Base-by-base conservation (phyloP, 2,329 filamentous ascomycete species). In the Lasiodiplodia gonubiensis region DNA sequence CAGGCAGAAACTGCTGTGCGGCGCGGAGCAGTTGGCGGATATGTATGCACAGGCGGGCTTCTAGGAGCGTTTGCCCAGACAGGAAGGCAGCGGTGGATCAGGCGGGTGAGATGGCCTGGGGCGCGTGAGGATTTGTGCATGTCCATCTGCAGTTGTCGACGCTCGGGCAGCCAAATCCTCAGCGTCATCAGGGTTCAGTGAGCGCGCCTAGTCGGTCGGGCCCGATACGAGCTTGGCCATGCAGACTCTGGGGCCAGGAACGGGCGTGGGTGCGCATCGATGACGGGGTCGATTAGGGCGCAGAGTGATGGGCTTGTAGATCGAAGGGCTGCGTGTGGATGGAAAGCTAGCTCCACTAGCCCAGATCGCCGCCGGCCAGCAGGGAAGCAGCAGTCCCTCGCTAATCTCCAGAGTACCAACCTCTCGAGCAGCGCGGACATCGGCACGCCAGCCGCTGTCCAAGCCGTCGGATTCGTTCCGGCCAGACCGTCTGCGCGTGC, bases 111-210 rank as follows among this genome's bases (percentile, higher is more conserved):
- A 16, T 16, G 27, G 37, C 2, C 55, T 11, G 55, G 37, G 25
- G 21, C 23, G 57, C 27, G 39, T 61, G 39, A 48, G 39, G 25
- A 49, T n/a, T 33, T 14, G 37, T 18, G 37, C 57, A 64, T 64
- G 61, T 27, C 52, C n/a, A 27, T 64, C 16, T 64, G 46, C 33
- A 23, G 48, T 33, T 52, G 35, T 48, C 30, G 54, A 48, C 48
- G 39, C 33, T 7, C 42, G 25, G 57, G 57, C 57, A 35, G 57
- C n/a, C 16, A 49, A 27, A 51, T 63, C 18, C 46, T 63, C 27
- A 48, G 61, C 61, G 49, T 64, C 61, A 64, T 64, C 61, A 64
- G 61, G 61, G 61, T 64, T 64, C 61, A 30, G 11, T 37, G 61
- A 3, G 39, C 46, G 35, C 23, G 21, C 33, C n/a, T 12, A 42